These are phyloP conservation scores for Aspergillus carlsbadensis DNA, from an alignment of 495 filamentous ascomycete genomes.

Conservation along the genomic window DNA sequence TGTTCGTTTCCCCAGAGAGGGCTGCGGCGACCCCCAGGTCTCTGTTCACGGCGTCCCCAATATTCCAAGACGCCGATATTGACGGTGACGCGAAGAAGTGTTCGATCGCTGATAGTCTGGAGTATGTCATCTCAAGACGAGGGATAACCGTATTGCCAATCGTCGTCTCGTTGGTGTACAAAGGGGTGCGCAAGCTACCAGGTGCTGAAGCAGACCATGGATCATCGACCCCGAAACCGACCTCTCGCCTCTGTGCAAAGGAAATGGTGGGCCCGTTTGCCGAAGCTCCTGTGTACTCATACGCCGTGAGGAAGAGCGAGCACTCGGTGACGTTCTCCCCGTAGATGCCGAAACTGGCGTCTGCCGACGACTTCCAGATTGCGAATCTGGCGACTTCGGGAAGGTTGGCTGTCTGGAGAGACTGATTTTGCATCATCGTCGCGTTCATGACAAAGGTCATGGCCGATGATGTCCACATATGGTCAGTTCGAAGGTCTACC, in stretches of 20 bases:
- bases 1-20: conserved; percentile 13
- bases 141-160: conserved; percentile 2
- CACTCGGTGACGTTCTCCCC: conserved; percentile 21
- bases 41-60: conserved; percentile 14
- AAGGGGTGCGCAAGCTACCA: neutral
- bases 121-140: conserved; percentile 1
- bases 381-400: conserved; percentile 19
- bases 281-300: conserved; percentile 10
- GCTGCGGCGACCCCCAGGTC: conserved; percentile 14
- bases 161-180: neutral
- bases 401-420: conserved; percentile 5
- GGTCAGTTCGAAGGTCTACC: neutral
- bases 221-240: conserved; percentile 15
- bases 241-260: conserved; percentile 10
- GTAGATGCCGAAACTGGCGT: conserved; percentile 1
- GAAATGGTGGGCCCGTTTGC: conserved; percentile 17
- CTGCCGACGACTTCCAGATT: conserved; percentile 15
- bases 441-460: conserved; percentile 10
- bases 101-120: conserved; percentile 4
- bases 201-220: conserved; percentile 11
- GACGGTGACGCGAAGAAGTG: conserved; percentile 16
- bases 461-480: neutral
- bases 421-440: neutral
- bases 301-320: conserved; percentile 17
- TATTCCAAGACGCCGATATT: conserved; percentile 14